Conservation (phyloP, 139 green algal species). For the Spirogloea muscicola region DNA sequence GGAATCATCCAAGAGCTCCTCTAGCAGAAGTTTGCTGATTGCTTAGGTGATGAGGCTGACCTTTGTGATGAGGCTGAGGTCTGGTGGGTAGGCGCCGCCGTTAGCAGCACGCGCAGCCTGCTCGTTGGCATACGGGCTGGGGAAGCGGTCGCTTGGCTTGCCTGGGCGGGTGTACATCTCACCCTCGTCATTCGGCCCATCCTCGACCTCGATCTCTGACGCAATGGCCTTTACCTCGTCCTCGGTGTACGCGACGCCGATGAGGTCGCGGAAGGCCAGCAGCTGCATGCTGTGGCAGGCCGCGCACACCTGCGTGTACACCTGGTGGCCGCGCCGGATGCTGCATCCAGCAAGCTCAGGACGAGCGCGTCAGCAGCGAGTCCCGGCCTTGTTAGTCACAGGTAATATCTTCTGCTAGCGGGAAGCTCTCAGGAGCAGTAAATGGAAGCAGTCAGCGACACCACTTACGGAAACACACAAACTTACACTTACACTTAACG, state of each 20-base stretch:
- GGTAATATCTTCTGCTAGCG: too few species aligned
- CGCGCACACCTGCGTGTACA: conserved; percentile 83
- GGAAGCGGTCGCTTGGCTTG: conserved; percentile 84
- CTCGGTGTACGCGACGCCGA: conserved; percentile 94
- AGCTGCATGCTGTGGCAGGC: conserved; percentile 92
- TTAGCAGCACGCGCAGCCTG: conserved; percentile 86
- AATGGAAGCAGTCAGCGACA: too few species aligned
- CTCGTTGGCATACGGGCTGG: conserved; percentile 88
- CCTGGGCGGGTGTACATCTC: conserved; percentile 92
- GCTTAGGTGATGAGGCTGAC: neutral
- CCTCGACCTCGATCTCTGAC: conserved; percentile 79
- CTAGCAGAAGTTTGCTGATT: neutral
- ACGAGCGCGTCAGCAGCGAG: too few species aligned
- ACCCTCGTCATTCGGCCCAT: conserved; percentile 97
- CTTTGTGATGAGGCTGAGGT: conserved; percentile 91
- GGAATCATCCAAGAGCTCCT: neutral
- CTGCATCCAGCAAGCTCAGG: too few species aligned
- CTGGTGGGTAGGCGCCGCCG: conserved; percentile 95
- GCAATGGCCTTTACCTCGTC: conserved; percentile 95
- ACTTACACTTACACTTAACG: too few species aligned
- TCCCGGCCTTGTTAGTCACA: too few species aligned
- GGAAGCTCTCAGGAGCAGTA: too few species aligned
- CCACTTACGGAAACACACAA: too few species aligned
- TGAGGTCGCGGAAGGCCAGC: conserved; percentile 90
- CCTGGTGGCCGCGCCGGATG: conserved; percentile 90